These are phyloP conservation scores for Beauveria asiatica DNA, from an alignment of 2,329 filamentous ascomycete species.

Conservation along the genomic window DNA sequence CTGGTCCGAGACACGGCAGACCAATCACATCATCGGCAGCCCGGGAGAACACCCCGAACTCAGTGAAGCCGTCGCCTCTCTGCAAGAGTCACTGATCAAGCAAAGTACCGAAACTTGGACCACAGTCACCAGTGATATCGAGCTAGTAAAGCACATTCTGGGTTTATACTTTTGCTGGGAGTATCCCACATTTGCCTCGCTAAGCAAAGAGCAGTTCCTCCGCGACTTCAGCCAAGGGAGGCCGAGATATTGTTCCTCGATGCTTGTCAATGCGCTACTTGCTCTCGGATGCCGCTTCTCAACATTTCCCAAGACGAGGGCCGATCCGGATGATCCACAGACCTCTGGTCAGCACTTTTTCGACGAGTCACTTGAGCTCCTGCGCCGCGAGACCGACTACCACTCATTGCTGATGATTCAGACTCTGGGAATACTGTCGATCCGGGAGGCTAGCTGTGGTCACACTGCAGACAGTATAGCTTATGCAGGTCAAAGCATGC, in stretches of 20 bases:
- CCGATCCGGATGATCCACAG: conserved; percentile 51
- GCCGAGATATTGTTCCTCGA: conserved; percentile 57
- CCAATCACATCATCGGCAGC: neutral
- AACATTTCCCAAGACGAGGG: conserved; percentile 52
- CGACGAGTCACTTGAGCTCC: conserved; percentile 54
- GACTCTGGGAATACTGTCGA: conserved; percentile 68
- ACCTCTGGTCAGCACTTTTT: conserved; percentile 69
- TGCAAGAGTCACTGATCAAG: neutral
- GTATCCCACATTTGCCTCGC: conserved; percentile 64
- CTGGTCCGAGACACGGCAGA: neutral
- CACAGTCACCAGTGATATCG: conserved; percentile 39
- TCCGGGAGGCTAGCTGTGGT: conserved; percentile 60
- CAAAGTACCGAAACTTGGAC: neutral
- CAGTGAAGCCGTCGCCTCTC: conserved; percentile 26
- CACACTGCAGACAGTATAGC: conserved; percentile 65
- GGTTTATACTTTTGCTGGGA: conserved; percentile 67
- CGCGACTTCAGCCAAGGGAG: conserved; percentile 53
- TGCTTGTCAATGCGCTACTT: conserved; percentile 58
- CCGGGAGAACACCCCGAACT: conserved; percentile 44
- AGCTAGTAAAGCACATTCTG: conserved; percentile 54
- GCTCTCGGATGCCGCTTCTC: conserved; percentile 63
- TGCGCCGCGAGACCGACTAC: conserved; percentile 48
- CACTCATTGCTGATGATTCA: conserved; percentile 63
- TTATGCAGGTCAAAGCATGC: conserved; percentile 62
- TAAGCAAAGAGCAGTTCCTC: conserved; percentile 63